These are phyloP conservation scores for Lasiodiplodia sp. DNA, from an alignment of 2,329 filamentous ascomycete species.

Conservation along the genomic window DNA sequence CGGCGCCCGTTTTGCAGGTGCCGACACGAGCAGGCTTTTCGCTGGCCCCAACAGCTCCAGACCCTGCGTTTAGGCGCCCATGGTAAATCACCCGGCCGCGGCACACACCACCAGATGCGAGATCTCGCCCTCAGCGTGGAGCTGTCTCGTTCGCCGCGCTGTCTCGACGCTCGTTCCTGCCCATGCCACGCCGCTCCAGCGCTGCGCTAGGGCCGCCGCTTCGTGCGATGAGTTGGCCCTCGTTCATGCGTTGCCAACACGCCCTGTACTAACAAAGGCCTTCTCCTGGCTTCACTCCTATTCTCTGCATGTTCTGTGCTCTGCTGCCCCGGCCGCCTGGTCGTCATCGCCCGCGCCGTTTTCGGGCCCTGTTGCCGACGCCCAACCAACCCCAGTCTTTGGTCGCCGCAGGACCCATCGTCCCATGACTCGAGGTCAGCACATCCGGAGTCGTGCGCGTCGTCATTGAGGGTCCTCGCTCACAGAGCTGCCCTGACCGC, in stretches of 20 bases:
- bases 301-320: slow-evolving; percentile 24
- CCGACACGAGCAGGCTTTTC: slow-evolving; percentile 1
- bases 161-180: not conserved
- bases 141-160: not conserved
- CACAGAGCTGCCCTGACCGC: slow-evolving; percentile 4
- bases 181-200: not conserved
- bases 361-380: slow-evolving; percentile 16
- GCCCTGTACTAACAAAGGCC: not conserved
- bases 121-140: not conserved
- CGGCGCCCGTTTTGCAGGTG: not conserved
- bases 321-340: slow-evolving; percentile 3
- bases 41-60: slow-evolving; percentile 9
- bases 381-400: slow-evolving; percentile 15
- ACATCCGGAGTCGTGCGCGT: slow-evolving; percentile 4
- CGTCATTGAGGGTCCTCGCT: slow-evolving; percentile 6
- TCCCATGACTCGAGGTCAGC: slow-evolving; percentile 15
- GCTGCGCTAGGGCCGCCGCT: not conserved
- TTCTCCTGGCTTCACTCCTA: slow-evolving; percentile 17
- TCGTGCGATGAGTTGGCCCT: slow-evolving; percentile 12
- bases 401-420: not conserved
- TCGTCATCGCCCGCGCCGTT: slow-evolving; percentile 16
- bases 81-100: slow-evolving; percentile 16
- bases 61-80: slow-evolving; percentile 23
- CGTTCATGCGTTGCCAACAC: slow-evolving; percentile 9
- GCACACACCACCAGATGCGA: slow-evolving; percentile 18